Conservation (phyloP, 192 early-diverging fungal species). For the Entomortierella parvispora region DNA sequence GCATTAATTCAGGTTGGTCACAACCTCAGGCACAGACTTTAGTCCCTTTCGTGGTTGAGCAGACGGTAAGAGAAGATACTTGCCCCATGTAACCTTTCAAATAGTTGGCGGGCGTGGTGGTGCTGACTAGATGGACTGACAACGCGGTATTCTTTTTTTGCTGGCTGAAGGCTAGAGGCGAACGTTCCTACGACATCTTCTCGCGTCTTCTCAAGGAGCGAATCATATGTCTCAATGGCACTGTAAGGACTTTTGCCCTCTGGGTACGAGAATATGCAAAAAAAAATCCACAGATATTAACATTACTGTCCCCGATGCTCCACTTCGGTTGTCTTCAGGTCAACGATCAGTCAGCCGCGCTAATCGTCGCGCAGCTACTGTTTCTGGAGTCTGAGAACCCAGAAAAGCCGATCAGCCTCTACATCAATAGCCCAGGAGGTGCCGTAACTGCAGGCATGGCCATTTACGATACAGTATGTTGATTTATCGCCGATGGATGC, state of each 20-base stretch:
- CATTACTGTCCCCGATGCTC: too few species aligned
- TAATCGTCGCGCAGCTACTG: constrained; percentile 94
- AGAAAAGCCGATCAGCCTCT: constrained; percentile 92
- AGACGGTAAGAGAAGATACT: constrained; percentile 58
- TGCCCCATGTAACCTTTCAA: not conserved
- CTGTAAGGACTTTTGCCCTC: constrained; percentile 55
- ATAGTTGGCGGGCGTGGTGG: too few species aligned
- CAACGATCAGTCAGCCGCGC: constrained; percentile 83
- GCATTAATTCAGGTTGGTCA: constrained; percentile 31
- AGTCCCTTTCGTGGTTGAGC: constrained; percentile 74
- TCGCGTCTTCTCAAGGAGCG: constrained; percentile 96
- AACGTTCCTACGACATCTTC: constrained; percentile 97
- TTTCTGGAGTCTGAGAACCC: constrained; percentile 96
- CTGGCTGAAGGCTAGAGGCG: constrained; percentile 73
- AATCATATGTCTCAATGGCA: constrained; percentile 95
- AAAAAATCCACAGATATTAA: not conserved
- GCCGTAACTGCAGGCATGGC: constrained; percentile 95
- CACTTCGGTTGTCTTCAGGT: constrained; percentile 54
- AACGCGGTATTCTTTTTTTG: not conserved
- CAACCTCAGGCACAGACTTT: constrained; percentile 53
- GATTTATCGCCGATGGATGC: too few species aligned
- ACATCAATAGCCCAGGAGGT: constrained; percentile 98
- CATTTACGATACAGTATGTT: constrained; percentile 84
- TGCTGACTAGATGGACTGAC: too few species aligned
- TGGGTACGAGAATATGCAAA: too few species aligned